Base-by-base conservation (phyloP, 2,329 filamentous ascomycete species). In the Curvularia hawaiiensis region DNA sequence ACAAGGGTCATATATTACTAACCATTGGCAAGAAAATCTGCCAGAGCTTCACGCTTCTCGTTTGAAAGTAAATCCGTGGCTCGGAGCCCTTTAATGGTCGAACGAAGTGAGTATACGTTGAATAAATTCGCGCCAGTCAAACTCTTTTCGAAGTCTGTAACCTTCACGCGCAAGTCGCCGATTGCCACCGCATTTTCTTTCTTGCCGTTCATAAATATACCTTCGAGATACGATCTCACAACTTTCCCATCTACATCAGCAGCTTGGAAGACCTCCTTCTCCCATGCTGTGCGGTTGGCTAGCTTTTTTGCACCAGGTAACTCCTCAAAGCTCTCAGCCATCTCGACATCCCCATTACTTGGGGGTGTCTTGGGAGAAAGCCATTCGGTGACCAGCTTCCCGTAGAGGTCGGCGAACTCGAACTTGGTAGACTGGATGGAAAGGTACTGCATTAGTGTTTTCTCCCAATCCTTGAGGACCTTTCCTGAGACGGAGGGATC, bases 21-120 rank as follows among this genome's bases (percentile, higher is more conserved):
- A 30, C 55, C 63, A 46, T 75, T 74, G 40, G 56, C 62, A 3
- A 71, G 59, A 24, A 75, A 75, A 58, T 74, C 73, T n/a, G 68
- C 70, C 9, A 74, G 60, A 7, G 66, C 67, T 38, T 71, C 67
- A n/a, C 72, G 65, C 54, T 77, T 75, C 22, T 73, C 72, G 26
- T 74, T 71, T 4, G 78, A 77, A 3, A 84, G 73, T 0, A 83
- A 70, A 33, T 81, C 80, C 0, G 79, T 80, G 3, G 71, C 64
- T 22, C 79, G 65, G 2, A 84, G 76, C 0, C 80, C 78, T 11
- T 75, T 56, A 11, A 82, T 79, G 10, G 76, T 69, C 76, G 75
- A 79, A 26, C 63, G 66, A 20, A 84, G 62, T 1, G 70, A 75
- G 0, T 18, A 2, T 0, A 64, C 43, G 39, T 64, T 70, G 68